phyloP scores from a whole-genome alignment of 1,284 basidiomycete species.

The Waitea zeae region DNA sequence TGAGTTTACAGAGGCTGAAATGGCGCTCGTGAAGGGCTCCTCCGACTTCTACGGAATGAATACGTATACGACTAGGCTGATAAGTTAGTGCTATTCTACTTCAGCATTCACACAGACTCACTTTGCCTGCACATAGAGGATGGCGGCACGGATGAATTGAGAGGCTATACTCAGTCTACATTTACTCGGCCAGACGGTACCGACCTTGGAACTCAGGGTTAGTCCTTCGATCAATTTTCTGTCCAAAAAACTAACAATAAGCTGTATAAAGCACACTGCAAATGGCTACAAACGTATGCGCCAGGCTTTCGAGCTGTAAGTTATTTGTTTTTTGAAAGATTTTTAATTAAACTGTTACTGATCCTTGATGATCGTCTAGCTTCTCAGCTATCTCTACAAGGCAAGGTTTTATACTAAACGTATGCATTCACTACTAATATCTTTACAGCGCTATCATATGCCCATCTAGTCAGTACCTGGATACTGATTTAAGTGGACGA shows the following conservation, averaged over 20 bases:
- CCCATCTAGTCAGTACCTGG: not conserved
- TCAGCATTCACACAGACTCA: not conserved
- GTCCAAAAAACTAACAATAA: too few species aligned
- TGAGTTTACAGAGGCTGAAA: constrained; percentile 27
- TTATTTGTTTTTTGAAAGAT: too few species aligned
- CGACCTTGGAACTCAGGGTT: constrained; percentile 19
- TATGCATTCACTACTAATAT: too few species aligned
- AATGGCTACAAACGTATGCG: too few species aligned
- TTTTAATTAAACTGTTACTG: too few species aligned
- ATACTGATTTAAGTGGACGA: too few species aligned
- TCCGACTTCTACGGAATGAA: constrained; percentile 32
- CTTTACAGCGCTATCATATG: not conserved
- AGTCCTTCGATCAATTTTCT: too few species aligned
- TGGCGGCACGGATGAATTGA: constrained; percentile 23
- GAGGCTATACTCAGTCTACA: constrained; percentile 21
- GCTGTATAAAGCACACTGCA: too few species aligned
- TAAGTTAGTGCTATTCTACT: constrained; percentile 16
- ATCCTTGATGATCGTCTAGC: constrained; percentile 1
- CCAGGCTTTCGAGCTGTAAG: constrained; percentile 9
- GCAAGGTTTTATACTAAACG: too few species aligned
- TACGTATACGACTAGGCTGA: constrained; percentile 31
- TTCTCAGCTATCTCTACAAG: constrained; percentile 1
- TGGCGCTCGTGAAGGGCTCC: constrained; percentile 25
- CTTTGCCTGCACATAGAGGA: constrained; percentile 15
- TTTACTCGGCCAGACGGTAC: constrained; percentile 25